Evolutionary conservation across 2,329 filamentous ascomycete genomes (phyloP).

Genomic region (Ophiostoma piceae): DNA sequence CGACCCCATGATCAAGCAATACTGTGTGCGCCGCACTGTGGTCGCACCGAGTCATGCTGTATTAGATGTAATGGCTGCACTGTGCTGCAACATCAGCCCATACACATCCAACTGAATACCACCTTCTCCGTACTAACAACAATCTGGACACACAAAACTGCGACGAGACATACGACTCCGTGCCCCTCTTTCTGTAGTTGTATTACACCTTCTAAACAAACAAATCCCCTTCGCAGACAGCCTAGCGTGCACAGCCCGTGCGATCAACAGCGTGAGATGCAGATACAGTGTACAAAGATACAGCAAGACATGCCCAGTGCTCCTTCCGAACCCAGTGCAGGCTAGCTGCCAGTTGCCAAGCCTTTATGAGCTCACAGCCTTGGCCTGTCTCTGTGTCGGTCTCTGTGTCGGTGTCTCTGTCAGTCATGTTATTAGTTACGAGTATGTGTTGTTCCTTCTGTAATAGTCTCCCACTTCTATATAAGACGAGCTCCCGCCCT

Average conservation of each 20-base stretch:
- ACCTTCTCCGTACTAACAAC: slow-evolving; percentile 9
- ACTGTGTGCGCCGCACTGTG: slow-evolving; percentile 13
- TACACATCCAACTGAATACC: background rate
- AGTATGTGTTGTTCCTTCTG: background rate
- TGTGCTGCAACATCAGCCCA: background rate
- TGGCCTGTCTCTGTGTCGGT: background rate
- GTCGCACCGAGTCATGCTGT: background rate
- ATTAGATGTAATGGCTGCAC: too few species aligned
- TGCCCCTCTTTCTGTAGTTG: background rate
- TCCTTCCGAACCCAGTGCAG: background rate
- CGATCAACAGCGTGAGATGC: background rate
- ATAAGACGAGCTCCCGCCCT: background rate
- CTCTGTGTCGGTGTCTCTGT: background rate
- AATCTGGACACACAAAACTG: slow-evolving; percentile 5
- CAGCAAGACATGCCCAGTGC: background rate
- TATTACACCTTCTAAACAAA: too few species aligned
- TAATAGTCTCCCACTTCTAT: background rate
- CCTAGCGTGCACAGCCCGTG: background rate
- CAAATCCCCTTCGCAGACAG: too few species aligned
- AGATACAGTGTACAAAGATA: background rate
- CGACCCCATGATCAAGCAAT: background rate
- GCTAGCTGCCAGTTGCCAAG: slow-evolving; percentile 13
- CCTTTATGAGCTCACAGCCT: slow-evolving; percentile 7
- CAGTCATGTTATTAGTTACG: background rate
- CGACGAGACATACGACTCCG: slow-evolving; percentile 7